Conservation (phyloP, 2,329 filamentous ascomycete species). For the Alternaria brassicicola region DNA sequence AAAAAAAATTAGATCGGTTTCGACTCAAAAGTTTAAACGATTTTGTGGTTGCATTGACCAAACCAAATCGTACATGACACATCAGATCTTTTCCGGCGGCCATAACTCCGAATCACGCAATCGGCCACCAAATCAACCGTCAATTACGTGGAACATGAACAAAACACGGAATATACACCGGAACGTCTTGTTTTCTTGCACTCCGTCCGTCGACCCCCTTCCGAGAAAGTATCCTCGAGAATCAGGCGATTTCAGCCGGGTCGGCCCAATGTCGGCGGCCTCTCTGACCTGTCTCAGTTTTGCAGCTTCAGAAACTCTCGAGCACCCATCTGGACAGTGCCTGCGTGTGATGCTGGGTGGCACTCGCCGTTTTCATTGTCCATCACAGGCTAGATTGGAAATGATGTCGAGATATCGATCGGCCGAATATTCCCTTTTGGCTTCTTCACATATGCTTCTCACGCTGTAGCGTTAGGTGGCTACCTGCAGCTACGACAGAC, state of each 20-base stretch:
- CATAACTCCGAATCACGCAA: slow-evolving; percentile 26
- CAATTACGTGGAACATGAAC: slow-evolving; percentile 2
- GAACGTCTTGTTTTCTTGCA: background rate
- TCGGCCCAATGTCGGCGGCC: slow-evolving; percentile 5
- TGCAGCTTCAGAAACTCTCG: background rate
- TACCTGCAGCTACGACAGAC: slow-evolving; percentile 8
- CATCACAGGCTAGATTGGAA: slow-evolving; percentile 1
- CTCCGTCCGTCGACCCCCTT: background rate
- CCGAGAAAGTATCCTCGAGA: background rate
- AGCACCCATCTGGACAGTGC: slow-evolving; percentile 1
- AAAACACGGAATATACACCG: background rate
- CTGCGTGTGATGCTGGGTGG: background rate
- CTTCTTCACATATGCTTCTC: slow-evolving; percentile 14
- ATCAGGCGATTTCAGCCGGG: background rate
- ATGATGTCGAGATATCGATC: background rate
- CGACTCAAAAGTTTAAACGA: slow-evolving; percentile 7
- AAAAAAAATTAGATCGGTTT: background rate
- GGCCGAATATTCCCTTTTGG: slow-evolving; percentile 15
- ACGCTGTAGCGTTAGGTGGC: slow-evolving; percentile 2
- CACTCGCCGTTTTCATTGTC: background rate
- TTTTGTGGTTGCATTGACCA: slow-evolving; percentile 11
- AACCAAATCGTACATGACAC: slow-evolving; percentile 5
- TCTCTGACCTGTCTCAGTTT: background rate
- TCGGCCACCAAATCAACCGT: background rate
- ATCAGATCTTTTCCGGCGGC: slow-evolving; percentile 20